Percentiles rank a stretch among this genome's conserved stretches.
Conservation (phyloP, 2,329 filamentous ascomycete genomes). For the Juglanconis juglandina region DNA sequence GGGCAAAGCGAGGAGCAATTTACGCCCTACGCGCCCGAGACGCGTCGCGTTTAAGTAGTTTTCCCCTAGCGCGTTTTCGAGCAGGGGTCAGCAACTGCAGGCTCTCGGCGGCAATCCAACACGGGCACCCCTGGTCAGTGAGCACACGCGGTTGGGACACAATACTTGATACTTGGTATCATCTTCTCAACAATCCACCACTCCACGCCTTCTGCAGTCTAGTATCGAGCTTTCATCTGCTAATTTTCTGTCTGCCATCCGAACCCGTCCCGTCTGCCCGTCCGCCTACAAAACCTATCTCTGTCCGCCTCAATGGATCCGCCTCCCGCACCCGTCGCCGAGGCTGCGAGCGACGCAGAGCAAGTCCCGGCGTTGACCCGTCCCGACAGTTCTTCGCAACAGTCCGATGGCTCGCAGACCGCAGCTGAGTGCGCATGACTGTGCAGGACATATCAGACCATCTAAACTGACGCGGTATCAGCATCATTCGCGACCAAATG, state of each 20-base stretch:
- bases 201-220: background rate
- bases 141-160: too few species aligned
- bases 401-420: conserved; percentile 66
- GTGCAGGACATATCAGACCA: too few species aligned
- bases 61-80: conserved; percentile 23
- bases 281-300: background rate
- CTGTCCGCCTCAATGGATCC: conserved; percentile 32
- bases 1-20: conserved; percentile 7
- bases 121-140: too few species aligned
- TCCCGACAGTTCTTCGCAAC: conserved; percentile 58
- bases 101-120: too few species aligned
- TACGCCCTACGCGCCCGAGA: conserved; percentile 3
- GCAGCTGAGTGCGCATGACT: conserved; percentile 59
- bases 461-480: conserved; percentile 30
- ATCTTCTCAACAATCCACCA: background rate
- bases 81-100: background rate
- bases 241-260: background rate
- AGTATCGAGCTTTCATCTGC: background rate
- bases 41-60: conserved; percentile 16
- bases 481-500: conserved; percentile 85
- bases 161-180: background rate
- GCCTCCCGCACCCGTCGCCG: conserved; percentile 27
- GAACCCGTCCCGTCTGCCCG: background rate
- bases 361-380: conserved; percentile 38
- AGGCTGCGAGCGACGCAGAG: conserved; percentile 23